Evolutionary conservation across 1,284 basidiomycete genomes (phyloP).

Genomic region (Papiliotrema laurentii): DNA sequence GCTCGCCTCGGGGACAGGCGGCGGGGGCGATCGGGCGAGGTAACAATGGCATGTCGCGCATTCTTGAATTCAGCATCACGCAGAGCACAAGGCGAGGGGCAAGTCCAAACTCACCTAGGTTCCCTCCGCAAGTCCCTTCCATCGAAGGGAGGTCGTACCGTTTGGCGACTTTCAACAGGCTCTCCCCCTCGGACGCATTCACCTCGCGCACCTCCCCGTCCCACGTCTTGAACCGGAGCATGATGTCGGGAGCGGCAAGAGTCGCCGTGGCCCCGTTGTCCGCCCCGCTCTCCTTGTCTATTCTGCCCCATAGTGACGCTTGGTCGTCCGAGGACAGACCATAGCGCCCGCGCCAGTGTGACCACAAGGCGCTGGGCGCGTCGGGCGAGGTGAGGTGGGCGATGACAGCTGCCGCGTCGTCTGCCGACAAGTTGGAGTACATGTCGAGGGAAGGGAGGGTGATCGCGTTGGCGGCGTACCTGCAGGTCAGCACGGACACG

Average conservation of each 20-base stretch:
- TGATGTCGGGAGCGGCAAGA: background rate
- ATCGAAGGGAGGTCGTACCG: slow-evolving; percentile 39
- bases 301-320: slow-evolving; percentile 30
- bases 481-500: slow-evolving; percentile 30
- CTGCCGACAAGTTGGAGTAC: slow-evolving; percentile 59
- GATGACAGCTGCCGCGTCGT: slow-evolving; percentile 57
- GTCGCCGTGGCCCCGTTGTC: background rate
- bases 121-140: slow-evolving; percentile 48
- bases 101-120: slow-evolving; percentile 33
- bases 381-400: slow-evolving; percentile 45
- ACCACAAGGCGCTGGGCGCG: slow-evolving; percentile 20
- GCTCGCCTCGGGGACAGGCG: slow-evolving; percentile 29
- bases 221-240: slow-evolving; percentile 32
- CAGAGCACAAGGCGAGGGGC: background rate
- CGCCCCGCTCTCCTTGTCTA: slow-evolving; percentile 3
- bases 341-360: slow-evolving; percentile 68
- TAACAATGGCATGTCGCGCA: slow-evolving; percentile 50
- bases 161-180: slow-evolving; percentile 40
- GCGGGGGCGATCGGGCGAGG: slow-evolving; percentile 15
- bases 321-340: slow-evolving; percentile 64
- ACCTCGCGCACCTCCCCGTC: slow-evolving; percentile 30
- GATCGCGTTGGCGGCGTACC: slow-evolving; percentile 72
- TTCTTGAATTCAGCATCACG: slow-evolving; percentile 29
- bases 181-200: slow-evolving; percentile 32
- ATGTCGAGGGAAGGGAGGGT: slow-evolving; percentile 73